Base-by-base conservation (phyloP, 495 filamentous ascomycete genomes). In the Oidiodendron maius region DNA sequence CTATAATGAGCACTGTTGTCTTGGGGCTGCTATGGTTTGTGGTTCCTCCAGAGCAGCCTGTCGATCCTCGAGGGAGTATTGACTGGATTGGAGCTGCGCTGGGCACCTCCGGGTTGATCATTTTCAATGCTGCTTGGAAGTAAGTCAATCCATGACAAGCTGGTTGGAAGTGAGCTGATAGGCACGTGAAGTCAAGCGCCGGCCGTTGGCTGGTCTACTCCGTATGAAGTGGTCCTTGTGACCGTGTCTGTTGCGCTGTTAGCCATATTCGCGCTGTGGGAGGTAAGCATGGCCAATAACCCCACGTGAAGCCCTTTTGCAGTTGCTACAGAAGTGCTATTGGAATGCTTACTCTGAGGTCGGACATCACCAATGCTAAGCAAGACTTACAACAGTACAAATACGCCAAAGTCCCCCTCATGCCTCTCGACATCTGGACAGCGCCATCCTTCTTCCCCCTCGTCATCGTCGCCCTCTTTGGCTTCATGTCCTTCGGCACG, bases 91-190 rank as follows among this genome's bases (percentile, higher is more conserved):
- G 76, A 4, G 67, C 73, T 1, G 60, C 60, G n/a, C 53, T 80
- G 8, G 71, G 72, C 0, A 63, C 67, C 1, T 59, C 61, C 11
- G 68, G 63, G 1, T 50, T 77, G 22, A 71, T 78, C 10, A 46
- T 76, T 1, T 78, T 78, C 62, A 80, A 73, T 52, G 69, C 77
- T 55, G 69, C 68, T 18, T 79, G 75, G 74, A 77, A 72, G 72
- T 78, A 59, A 61, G 71, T 58, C 1, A 5, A 20, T 15, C 16
- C n/a, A 10, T 20, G 30, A 9, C n/a, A 16, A 6, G 8, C 20
- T 22, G 8, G 39, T 13, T 37, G 30, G 17, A 24, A 37, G 18
- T 2, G 35, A 23, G 4, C 47, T 40, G 10, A 44, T 44, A 16
- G 5, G n/a, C 13, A 51, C 9, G 42, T 45, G 8, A 21, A 77